Percentiles rank a stretch among this genome's conserved stretches.
Evolutionary conservation across 2,329 filamentous ascomycete genomes (phyloP).

Genomic region (Phaeosphaeriaceae sp.): DNA sequence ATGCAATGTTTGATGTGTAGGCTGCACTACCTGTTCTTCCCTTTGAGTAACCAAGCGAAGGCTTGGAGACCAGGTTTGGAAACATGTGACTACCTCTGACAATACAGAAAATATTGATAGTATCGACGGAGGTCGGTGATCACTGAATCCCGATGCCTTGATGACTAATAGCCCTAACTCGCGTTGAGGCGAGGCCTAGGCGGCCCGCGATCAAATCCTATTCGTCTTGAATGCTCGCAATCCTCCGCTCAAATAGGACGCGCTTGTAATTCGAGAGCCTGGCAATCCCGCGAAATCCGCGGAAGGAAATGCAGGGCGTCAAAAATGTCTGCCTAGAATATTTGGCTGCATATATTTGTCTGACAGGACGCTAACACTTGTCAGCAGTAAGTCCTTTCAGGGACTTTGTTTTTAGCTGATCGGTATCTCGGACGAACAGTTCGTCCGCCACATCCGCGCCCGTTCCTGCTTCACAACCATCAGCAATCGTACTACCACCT

Average conservation of each 20-base stretch:
- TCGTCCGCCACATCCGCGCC: conserved; percentile 13
- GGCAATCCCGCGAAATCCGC: background rate
- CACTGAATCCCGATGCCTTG: background rate
- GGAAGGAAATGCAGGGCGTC: background rate
- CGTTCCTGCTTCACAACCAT: conserved; percentile 3
- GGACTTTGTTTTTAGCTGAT: conserved; percentile 1
- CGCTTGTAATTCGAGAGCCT: background rate
- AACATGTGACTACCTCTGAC: too few relatives aligned
- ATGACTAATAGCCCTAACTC: too few relatives aligned
- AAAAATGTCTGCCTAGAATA: conserved; percentile 17
- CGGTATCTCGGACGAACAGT: conserved; percentile 1
- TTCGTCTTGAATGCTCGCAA: conserved; percentile 5
- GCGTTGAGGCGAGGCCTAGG: background rate
- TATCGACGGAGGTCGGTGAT: too few relatives aligned
- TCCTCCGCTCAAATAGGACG: conserved; percentile 1
- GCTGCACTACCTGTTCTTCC: too few relatives aligned
- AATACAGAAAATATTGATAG: too few relatives aligned
- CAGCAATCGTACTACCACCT: conserved; percentile 4
- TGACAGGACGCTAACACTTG: background rate
- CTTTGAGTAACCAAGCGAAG: too few relatives aligned
- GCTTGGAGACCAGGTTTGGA: too few relatives aligned
- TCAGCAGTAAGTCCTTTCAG: conserved; percentile 14
- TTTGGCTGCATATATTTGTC: conserved; percentile 15
- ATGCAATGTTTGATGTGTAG: too few relatives aligned
- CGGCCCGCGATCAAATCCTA: background rate